These are phyloP conservation scores for Phaeomoniella chlamydospora DNA, from an alignment of 2,329 filamentous ascomycete species.

Conservation along the genomic window DNA sequence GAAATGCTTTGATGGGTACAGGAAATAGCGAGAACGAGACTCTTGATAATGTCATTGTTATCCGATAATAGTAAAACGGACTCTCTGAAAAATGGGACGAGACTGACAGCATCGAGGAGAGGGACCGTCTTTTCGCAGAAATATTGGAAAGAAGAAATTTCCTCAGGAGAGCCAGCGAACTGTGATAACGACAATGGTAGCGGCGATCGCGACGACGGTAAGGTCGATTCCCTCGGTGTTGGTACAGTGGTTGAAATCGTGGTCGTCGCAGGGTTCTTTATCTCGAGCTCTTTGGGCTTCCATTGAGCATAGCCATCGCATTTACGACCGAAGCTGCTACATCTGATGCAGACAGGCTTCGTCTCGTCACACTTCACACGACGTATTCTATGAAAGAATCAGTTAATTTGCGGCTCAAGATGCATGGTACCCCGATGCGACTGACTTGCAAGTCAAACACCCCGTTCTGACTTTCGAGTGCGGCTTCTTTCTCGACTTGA, in stretches of 20 bases:
- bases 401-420: background rate
- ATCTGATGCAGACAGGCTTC: slow-evolving; percentile 45
- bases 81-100: background rate
- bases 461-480: slow-evolving; percentile 13
- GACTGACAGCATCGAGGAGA: background rate
- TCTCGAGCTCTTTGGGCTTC: slow-evolving; percentile 2
- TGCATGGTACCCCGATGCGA: background rate
- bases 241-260: background rate
- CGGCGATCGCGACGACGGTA: background rate
- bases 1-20: background rate
- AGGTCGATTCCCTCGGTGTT: background rate
- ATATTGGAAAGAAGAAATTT: background rate
- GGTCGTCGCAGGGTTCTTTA: too few species aligned
- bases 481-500: slow-evolving; percentile 7
- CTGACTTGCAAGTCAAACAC: slow-evolving; percentile 10
- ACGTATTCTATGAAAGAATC: slow-evolving; percentile 4
- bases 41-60: background rate
- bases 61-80: background rate
- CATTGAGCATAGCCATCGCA: slow-evolving; percentile 40
- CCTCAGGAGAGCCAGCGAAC: background rate
- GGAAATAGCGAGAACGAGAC: background rate
- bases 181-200: background rate
- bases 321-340: slow-evolving; percentile 41
- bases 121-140: background rate
- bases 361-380: slow-evolving; percentile 54